Percentiles rank a stretch among this genome's conserved stretches.
Conservation (phyloP, 1,284 basidiomycete genomes). For the Rhodotorula sp. region DNA sequence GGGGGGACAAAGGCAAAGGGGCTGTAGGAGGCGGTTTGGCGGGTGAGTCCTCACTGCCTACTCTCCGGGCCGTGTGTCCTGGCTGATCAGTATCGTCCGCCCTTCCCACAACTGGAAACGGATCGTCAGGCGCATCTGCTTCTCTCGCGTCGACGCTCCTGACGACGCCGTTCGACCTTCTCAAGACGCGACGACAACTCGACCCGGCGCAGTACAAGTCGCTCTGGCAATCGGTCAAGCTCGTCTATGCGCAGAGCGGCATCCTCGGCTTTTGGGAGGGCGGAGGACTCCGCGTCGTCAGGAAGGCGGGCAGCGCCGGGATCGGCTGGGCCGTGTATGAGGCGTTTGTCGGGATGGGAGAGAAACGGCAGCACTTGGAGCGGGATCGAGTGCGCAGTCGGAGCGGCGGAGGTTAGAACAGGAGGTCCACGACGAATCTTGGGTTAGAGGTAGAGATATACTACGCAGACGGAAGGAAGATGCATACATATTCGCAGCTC, state of each 20-base stretch:
- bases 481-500: too few species aligned
- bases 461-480: too few species aligned
- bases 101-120: too few species aligned
- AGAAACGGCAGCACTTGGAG: slow-evolving; percentile 15
- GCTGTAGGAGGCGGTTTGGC: slow-evolving; percentile 34
- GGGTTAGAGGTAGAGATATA: neutral
- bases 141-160: slow-evolving; percentile 43
- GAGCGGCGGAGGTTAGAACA: slow-evolving; percentile 11
- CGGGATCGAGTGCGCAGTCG: neutral
- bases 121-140: slow-evolving; percentile 37
- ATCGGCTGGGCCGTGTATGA: slow-evolving; percentile 94
- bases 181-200: slow-evolving; percentile 45
- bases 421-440: neutral
- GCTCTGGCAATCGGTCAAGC: slow-evolving; percentile 19
- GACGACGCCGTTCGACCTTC: slow-evolving; percentile 46
- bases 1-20: slow-evolving; percentile 25
- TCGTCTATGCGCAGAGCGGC: slow-evolving; percentile 35
- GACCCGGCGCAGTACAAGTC: slow-evolving; percentile 30
- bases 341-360: slow-evolving; percentile 54
- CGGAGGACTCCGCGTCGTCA: slow-evolving; percentile 71
- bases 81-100: too few species aligned
- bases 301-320: slow-evolving; percentile 84
- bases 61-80: neutral
- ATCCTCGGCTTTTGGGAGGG: slow-evolving; percentile 79
- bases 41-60: slow-evolving; percentile 4